phyloP scores from a whole-genome alignment of 2,329 filamentous ascomycete species.

The Penicillium sp. region DNA sequence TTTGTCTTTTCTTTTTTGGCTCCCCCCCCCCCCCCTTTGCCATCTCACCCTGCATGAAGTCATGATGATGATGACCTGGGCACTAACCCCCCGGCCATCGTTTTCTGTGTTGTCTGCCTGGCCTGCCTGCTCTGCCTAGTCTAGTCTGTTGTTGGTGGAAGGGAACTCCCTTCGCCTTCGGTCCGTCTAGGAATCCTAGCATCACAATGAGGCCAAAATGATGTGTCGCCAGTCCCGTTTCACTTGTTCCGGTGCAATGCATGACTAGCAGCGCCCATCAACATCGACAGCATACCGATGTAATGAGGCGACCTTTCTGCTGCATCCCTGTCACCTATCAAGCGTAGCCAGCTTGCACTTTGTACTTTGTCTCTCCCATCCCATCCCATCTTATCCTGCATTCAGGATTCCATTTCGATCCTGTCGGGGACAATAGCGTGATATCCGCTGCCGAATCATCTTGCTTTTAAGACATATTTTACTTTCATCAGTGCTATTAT shows the following conservation, averaged over 20 bases:
- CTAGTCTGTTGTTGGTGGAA: background rate
- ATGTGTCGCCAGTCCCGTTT: conserved; percentile 15
- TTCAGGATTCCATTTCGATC: background rate
- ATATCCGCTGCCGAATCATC: background rate
- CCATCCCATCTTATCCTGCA: background rate
- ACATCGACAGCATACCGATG: conserved; percentile 15
- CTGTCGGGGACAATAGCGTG: background rate
- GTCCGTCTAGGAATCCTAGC: background rate
- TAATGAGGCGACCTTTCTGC: conserved; percentile 14
- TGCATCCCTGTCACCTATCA: background rate
- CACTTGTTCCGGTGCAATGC: background rate
- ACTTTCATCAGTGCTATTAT: background rate
- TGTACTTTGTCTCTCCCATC: background rate
- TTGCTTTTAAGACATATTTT: background rate
- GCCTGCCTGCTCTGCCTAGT: background rate
- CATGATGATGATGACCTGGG: conserved; percentile 19
- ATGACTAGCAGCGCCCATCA: background rate
- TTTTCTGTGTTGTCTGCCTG: background rate
- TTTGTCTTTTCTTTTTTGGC: background rate
- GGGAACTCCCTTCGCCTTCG: background rate
- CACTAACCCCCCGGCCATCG: background rate
- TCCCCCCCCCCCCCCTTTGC: background rate
- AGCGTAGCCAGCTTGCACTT: background rate
- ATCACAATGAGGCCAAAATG: conserved; percentile 27
- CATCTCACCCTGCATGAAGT: conserved; percentile 19